phyloP scores from a whole-genome alignment of 164 flowering plant species.

The Tetracentron sinense region DNA sequence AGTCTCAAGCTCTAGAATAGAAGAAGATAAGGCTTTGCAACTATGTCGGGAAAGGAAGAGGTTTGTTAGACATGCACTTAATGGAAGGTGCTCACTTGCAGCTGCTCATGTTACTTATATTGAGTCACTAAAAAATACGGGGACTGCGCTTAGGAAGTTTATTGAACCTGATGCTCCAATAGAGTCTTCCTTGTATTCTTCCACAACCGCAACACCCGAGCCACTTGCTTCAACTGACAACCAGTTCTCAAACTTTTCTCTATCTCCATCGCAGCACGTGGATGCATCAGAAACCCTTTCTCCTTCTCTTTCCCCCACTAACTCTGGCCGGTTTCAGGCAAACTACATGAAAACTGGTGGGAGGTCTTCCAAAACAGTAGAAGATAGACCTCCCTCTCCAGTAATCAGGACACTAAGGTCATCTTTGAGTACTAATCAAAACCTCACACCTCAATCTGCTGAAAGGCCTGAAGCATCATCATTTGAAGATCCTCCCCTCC shows the following conservation, averaged over 20 bases:
- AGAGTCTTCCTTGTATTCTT: slow-evolving; percentile 62
- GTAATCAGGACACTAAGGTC: slow-evolving; percentile 39
- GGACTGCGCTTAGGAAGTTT: slow-evolving; percentile 67
- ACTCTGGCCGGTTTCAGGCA: slow-evolving; percentile 42
- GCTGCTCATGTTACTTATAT: slow-evolving; percentile 74
- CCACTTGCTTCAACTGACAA: slow-evolving; percentile 61
- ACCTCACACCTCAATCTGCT: slow-evolving; percentile 36
- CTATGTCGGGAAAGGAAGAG: slow-evolving; percentile 89
- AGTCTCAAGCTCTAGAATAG: slow-evolving; percentile 61
- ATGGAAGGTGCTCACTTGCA: slow-evolving; percentile 84
- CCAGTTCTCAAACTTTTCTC: slow-evolving; percentile 66
- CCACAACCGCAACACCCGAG: slow-evolving; percentile 72
- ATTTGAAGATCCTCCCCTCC: slow-evolving; percentile 34
- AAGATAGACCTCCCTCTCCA: slow-evolving; percentile 57
- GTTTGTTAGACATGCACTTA: slow-evolving; percentile 75
- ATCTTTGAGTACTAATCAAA: slow-evolving; percentile 47
- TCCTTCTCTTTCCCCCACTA: slow-evolving; percentile 70
- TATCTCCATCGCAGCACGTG: slow-evolving; percentile 53
- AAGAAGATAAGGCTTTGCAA: slow-evolving; percentile 80
- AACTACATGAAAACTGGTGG: slow-evolving; percentile 63
- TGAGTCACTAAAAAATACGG: slow-evolving; percentile 56
- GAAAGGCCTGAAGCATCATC: slow-evolving; percentile 40
- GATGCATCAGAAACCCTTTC: slow-evolving; percentile 46
- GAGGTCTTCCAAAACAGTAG: slow-evolving; percentile 47
- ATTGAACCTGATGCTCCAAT: slow-evolving; percentile 59